Evolutionary conservation across 2,329 filamentous ascomycete species (phyloP).

Genomic region (Nemania sp.): DNA sequence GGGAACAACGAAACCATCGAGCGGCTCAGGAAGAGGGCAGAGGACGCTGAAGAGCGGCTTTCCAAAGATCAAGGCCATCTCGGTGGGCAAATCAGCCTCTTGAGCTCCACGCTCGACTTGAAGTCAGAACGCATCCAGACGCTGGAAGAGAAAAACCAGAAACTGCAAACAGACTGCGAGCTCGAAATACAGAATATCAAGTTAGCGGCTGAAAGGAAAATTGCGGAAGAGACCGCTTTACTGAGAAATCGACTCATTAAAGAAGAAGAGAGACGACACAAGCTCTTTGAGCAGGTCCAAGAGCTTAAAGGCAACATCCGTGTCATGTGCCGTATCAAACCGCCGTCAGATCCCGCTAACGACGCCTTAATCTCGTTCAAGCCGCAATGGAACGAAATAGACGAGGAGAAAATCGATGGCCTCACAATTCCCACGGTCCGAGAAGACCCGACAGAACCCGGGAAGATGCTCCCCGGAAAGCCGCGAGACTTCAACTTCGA

Average conservation of each 20-base stretch:
- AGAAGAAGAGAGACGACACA: slow-evolving; percentile 87
- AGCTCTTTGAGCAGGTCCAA: slow-evolving; percentile 96
- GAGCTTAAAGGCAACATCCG: slow-evolving; percentile 98
- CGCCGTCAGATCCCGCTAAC: slow-evolving; percentile 62
- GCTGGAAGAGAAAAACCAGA: slow-evolving; percentile 33
- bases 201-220: slow-evolving; percentile 79
- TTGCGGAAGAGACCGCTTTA: slow-evolving; percentile 58
- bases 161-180: slow-evolving; percentile 31
- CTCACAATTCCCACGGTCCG: slow-evolving; percentile 83
- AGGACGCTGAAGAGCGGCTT: slow-evolving; percentile 37
- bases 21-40: slow-evolving; percentile 34
- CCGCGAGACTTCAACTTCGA: slow-evolving; percentile 90
- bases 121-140: slow-evolving; percentile 36
- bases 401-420: slow-evolving; percentile 84
- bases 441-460: slow-evolving; percentile 72
- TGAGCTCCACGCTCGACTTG: slow-evolving; percentile 35
- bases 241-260: slow-evolving; percentile 82
- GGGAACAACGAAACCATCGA: slow-evolving; percentile 37
- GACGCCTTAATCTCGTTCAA: slow-evolving; percentile 72
- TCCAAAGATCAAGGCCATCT: slow-evolving; percentile 38
- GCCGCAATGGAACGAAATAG: slow-evolving; percentile 63
- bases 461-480: slow-evolving; percentile 68
- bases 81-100: slow-evolving; percentile 36
- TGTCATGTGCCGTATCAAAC: slow-evolving; percentile 95
- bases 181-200: slow-evolving; percentile 64